phyloP scores from a whole-genome alignment of 306 rosid genomes.

The Rubus parviflorus region DNA sequence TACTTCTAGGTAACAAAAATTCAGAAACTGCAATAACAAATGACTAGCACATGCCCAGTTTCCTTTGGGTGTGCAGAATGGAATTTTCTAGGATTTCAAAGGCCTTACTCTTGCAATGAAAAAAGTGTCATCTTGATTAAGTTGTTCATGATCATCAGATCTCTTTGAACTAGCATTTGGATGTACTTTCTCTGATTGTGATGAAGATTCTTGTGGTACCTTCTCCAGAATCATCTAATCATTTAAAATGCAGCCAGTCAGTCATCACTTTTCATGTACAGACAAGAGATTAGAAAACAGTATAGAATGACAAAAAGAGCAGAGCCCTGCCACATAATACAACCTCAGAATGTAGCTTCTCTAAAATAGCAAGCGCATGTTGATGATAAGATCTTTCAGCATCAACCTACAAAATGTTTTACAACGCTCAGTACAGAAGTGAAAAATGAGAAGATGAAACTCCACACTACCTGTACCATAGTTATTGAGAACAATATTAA shows the following conservation, averaged over 20 bases:
- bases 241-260: slow-evolving; percentile 15
- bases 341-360: slow-evolving; percentile 76
- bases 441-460: background rate
- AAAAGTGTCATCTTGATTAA: slow-evolving; percentile 39
- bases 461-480: too few relatives aligned
- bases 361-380: slow-evolving; percentile 67
- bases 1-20: background rate
- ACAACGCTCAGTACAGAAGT: background rate
- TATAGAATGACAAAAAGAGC: slow-evolving; percentile 22
- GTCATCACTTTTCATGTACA: slow-evolving; percentile 20
- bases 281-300: slow-evolving; percentile 17
- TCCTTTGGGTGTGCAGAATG: background rate
- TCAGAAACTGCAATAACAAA: background rate
- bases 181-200: slow-evolving; percentile 25
- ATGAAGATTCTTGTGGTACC: slow-evolving; percentile 47
- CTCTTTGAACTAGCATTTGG: slow-evolving; percentile 47
- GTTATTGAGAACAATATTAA: background rate
- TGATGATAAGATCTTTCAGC: slow-evolving; percentile 84
- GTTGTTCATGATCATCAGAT: slow-evolving; percentile 32
- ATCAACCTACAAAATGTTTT: slow-evolving; percentile 55
- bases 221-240: slow-evolving; percentile 58
- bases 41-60: background rate
- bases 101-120: slow-evolving; percentile 70
- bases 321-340: slow-evolving; percentile 23
- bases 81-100: slow-evolving; percentile 6